Conservation (phyloP, 2,329 filamentous ascomycete species). For the Diaporthe sp. region DNA sequence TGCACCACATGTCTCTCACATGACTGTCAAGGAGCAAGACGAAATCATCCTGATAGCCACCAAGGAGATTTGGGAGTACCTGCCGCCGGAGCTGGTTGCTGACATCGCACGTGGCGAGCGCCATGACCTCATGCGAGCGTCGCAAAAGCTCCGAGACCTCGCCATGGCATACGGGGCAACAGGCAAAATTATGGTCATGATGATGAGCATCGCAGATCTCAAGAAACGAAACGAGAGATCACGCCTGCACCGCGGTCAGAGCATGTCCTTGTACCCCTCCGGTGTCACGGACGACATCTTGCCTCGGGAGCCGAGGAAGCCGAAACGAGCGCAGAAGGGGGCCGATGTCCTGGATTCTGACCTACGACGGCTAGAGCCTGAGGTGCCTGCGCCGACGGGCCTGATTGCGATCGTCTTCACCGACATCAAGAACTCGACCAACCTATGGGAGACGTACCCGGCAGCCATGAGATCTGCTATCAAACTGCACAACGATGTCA, state of each 20-base stretch:
- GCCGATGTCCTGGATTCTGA: conserved; percentile 84
- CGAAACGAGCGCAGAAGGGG: conserved; percentile 57
- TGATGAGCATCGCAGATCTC: conserved; percentile 92
- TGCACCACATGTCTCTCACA: conserved; percentile 84
- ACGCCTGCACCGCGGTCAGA: conserved; percentile 80
- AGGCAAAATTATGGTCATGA: conserved; percentile 99
- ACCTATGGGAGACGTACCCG: conserved; percentile 95
- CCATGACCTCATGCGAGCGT: conserved; percentile 91
- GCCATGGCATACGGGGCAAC: conserved; percentile 96
- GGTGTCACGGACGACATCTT: conserved; percentile 78
- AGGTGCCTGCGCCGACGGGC: conserved; percentile 91
- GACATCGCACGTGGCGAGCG: conserved; percentile 91
- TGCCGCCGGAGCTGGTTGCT: conserved; percentile 89
- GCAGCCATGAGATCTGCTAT: conserved; percentile 97
- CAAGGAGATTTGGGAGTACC: conserved; percentile 93
- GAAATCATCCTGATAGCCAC: conserved; percentile 95
- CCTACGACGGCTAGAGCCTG: conserved; percentile 86
- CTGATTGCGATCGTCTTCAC: conserved; percentile 97
- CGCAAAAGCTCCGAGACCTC: conserved; percentile 93
- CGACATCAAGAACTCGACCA: conserved; percentile 98
- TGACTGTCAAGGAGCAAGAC: conserved; percentile 87
- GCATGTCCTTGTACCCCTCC: conserved; percentile 86
- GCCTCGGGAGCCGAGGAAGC: conserved; percentile 74
- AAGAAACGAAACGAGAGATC: conserved; percentile 85
- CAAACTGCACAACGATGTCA: conserved; percentile 96